These are phyloP conservation scores for Hibiscus mutabilis DNA, from an alignment of 345 rosid genomes.

Conservation along the genomic window DNA sequence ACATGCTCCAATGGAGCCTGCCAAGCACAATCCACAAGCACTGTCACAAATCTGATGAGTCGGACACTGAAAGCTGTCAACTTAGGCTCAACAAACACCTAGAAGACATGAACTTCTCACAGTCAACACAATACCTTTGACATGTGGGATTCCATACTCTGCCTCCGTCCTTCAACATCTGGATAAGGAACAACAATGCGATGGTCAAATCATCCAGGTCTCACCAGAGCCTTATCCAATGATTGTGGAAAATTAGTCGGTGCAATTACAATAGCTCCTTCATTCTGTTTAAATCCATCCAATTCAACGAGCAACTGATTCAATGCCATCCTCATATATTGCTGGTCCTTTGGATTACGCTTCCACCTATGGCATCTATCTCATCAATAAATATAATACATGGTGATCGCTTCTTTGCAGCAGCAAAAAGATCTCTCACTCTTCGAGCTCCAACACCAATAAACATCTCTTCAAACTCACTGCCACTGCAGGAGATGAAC, in stretches of 20 bases:
- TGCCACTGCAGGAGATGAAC: slow-evolving; percentile 96
- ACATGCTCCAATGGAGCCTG: not conserved
- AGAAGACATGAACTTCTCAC: slow-evolving; percentile 20
- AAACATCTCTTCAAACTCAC: slow-evolving; percentile 98
- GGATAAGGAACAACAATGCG: not conserved
- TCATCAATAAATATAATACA: not conserved
- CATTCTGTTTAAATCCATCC: slow-evolving; percentile 70
- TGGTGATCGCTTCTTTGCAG: not conserved
- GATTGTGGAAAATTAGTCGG: slow-evolving; percentile 73
- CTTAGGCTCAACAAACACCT: not conserved
- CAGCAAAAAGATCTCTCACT: not conserved
- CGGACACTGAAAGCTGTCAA: slow-evolving; percentile 5
- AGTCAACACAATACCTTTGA: not conserved
- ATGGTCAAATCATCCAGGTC: not conserved
- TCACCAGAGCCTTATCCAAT: not conserved
- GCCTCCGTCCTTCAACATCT: not conserved
- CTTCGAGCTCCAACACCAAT: slow-evolving; percentile 52
- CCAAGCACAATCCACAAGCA: not conserved
- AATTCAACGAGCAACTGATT: not conserved
- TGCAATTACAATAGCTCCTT: slow-evolving; percentile 89
- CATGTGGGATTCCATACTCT: not conserved
- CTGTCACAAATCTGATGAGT: not conserved
- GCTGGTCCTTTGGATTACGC: not conserved
- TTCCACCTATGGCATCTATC: not conserved
- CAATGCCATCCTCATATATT: not conserved